Conservation (phyloP, 768 basidiomycete species). For the Ephemerocybe angulata region DNA sequence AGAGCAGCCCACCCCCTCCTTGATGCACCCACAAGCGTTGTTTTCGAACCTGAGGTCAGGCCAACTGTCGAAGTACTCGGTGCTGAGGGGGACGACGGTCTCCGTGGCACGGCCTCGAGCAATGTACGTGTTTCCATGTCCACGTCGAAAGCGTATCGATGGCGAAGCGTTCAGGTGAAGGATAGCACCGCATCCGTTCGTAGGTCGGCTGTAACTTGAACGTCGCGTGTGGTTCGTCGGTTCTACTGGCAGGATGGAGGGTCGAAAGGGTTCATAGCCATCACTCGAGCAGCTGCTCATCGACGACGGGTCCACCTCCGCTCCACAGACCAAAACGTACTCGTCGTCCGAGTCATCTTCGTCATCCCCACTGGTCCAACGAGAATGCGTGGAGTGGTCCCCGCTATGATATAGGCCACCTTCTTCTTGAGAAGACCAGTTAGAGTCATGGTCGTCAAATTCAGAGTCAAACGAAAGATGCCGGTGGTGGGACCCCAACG, state of each 20-base stretch:
- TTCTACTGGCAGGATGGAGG: constrained; percentile 35
- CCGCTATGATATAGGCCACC: constrained; percentile 5
- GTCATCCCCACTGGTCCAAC: constrained; percentile 16
- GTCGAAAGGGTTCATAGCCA: constrained; percentile 24
- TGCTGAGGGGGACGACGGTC: constrained; percentile 54
- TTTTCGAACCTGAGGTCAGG: constrained; percentile 47
- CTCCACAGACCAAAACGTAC: constrained; percentile 30
- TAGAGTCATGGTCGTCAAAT: constrained; percentile 13
- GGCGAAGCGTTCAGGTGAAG: constrained; percentile 53
- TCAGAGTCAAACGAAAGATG: constrained; percentile 7
- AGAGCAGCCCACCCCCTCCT: constrained; percentile 63
- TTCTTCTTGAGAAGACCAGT: constrained; percentile 10
- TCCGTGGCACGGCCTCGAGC: constrained; percentile 51
- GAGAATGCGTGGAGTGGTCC: constrained; percentile 8
- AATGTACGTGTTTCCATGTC: constrained; percentile 34
- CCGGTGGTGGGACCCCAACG: constrained; percentile 9
- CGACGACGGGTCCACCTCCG: constrained; percentile 11
- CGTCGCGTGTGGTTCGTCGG: constrained; percentile 26
- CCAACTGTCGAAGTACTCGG: constrained; percentile 53
- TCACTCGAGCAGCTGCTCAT: constrained; percentile 12
- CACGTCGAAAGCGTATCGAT: constrained; percentile 28
- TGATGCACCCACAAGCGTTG: constrained; percentile 61
- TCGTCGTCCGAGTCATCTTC: constrained; percentile 17
- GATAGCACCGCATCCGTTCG: constrained; percentile 63
- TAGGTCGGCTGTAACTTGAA: constrained; percentile 21